Percentiles rank a stretch among this genome's conserved stretches.
Evolutionary conservation across 164 flowering plant genomes (phyloP).

Genomic region (Aristolochia californica): DNA sequence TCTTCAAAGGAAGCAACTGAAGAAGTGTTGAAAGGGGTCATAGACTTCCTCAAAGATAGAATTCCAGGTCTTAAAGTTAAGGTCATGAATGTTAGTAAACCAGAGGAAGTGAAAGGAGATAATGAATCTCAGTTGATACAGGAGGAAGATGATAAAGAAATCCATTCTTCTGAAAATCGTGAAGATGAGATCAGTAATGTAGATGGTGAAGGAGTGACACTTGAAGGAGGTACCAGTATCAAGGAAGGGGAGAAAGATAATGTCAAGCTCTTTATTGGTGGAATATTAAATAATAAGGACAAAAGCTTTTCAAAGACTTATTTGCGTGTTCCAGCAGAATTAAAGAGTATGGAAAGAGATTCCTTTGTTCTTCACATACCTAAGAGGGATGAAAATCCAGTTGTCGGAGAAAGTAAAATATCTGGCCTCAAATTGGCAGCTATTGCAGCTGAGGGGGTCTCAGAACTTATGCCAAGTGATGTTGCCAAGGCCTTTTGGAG

Average conservation of each 20-base stretch:
- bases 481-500: conserved; percentile 80
- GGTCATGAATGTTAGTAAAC: conserved; percentile 52
- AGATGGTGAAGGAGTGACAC: conserved; percentile 40
- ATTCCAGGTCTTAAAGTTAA: conserved; percentile 82
- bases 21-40: conserved; percentile 77
- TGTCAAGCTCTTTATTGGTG: conserved; percentile 77
- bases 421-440: conserved; percentile 55
- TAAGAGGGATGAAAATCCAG: conserved; percentile 33
- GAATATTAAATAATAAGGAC: conserved; percentile 69
- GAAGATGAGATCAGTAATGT: conserved; percentile 36
- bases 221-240: conserved; percentile 29
- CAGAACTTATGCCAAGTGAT: conserved; percentile 91
- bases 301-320: conserved; percentile 48
- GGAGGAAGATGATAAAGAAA: conserved; percentile 37
- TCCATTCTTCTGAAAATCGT: conserved; percentile 27
- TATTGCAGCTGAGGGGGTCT: conserved; percentile 54
- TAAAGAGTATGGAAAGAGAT: conserved; percentile 57
- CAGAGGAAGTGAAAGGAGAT: conserved; percentile 43
- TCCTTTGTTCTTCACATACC: conserved; percentile 69
- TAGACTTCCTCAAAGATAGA: conserved; percentile 73
- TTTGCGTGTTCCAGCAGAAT: conserved; percentile 68
- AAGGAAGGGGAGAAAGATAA: conserved; percentile 39
- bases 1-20: conserved; percentile 66
- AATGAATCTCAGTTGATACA: conserved; percentile 41
- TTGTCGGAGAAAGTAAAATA: conserved; percentile 26